Evolutionary conservation across 306 rosid species (phyloP).

Genomic region (Abrus pulchellus): DNA sequence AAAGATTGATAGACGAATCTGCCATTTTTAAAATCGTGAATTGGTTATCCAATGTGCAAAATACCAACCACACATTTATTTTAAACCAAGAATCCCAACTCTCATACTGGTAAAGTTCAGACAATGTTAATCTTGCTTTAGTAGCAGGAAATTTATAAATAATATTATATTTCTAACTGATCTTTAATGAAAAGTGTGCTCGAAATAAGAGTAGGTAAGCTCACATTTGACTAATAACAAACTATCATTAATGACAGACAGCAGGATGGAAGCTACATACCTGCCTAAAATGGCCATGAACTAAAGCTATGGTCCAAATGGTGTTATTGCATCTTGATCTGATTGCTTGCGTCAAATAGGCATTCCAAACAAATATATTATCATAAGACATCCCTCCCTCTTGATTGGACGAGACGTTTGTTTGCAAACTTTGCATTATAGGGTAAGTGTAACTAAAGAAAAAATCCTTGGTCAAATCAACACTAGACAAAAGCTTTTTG

Average conservation of each 20-base stretch:
- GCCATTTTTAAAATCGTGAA: slow-evolving; percentile 50
- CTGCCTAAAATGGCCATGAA: slow-evolving; percentile 97
- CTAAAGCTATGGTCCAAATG: slow-evolving; percentile 94
- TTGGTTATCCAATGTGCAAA: slow-evolving; percentile 17
- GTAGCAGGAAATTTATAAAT: background rate
- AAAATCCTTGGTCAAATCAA: slow-evolving; percentile 95
- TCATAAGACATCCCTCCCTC: slow-evolving; percentile 82
- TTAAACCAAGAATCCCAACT: background rate
- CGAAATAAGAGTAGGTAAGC: slow-evolving; percentile 17
- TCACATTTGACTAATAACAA: background rate
- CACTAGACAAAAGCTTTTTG: slow-evolving; percentile 88
- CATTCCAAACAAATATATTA: slow-evolving; percentile 97
- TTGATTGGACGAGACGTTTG: slow-evolving; percentile 62
- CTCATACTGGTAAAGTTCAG: background rate
- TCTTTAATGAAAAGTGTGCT: slow-evolving; percentile 25
- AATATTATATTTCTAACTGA: slow-evolving; percentile 3
- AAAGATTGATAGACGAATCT: slow-evolving; percentile 84
- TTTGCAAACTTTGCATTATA: slow-evolving; percentile 95
- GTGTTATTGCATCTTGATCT: slow-evolving; percentile 90
- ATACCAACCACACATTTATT: background rate
- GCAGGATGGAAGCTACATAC: slow-evolving; percentile 50
- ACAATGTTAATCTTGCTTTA: slow-evolving; percentile 28
- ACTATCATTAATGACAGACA: background rate
- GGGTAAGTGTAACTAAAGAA: slow-evolving; percentile 97
- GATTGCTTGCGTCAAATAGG: slow-evolving; percentile 83